Evolutionary conservation across 495 filamentous ascomycete species (phyloP).

Genomic region (Pseudomonodictys pantanalensis): DNA sequence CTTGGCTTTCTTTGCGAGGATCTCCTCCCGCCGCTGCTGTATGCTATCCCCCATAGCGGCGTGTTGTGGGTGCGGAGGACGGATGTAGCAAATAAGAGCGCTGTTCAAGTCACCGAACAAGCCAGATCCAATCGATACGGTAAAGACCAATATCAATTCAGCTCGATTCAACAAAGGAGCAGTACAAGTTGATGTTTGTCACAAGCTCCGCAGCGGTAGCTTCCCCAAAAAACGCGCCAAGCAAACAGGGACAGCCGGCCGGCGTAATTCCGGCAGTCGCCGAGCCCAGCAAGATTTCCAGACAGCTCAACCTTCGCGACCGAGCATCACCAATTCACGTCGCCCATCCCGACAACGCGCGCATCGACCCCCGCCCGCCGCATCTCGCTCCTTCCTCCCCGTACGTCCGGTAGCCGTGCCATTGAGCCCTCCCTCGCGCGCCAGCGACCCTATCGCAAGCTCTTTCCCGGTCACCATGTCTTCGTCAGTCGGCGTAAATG

Average conservation of each 20-base stretch:
- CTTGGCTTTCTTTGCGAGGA: slow-evolving; percentile 88
- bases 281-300: slow-evolving; percentile 23
- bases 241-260: neutral
- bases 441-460: neutral
- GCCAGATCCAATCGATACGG: too few species aligned
- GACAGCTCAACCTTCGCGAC: slow-evolving; percentile 20
- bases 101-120: too few species aligned
- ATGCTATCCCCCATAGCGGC: slow-evolving; percentile 46
- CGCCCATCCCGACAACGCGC: slow-evolving; percentile 25
- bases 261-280: neutral
- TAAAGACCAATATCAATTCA: neutral
- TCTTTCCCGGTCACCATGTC: slow-evolving; percentile 43
- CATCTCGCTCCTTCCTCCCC: neutral
- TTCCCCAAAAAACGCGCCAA: slow-evolving; percentile 17
- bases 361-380: slow-evolving; percentile 34
- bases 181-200: neutral
- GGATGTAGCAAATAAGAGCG: too few species aligned
- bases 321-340: slow-evolving; percentile 30
- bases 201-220: neutral
- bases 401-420: slow-evolving; percentile 13
- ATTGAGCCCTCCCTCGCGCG: slow-evolving; percentile 11
- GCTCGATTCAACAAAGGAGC: neutral
- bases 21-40: slow-evolving; percentile 89
- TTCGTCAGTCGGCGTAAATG: slow-evolving; percentile 61
- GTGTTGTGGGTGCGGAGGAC: neutral